These are phyloP conservation scores for Xylaria flabelliformis DNA, from an alignment of 495 filamentous ascomycete genomes.

Conservation along the genomic window DNA sequence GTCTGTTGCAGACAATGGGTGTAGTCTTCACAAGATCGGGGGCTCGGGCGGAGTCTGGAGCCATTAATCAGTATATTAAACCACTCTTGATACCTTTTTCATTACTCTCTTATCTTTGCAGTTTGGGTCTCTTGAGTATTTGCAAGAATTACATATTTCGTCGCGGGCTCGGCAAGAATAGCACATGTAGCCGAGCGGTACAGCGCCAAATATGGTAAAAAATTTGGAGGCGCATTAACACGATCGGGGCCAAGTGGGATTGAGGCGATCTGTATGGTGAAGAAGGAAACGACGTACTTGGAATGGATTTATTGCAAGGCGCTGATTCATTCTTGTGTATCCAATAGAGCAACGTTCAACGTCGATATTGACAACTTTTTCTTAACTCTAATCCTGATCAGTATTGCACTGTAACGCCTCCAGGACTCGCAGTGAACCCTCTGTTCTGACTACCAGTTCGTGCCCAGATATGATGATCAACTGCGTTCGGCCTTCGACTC, in stretches of 20 bases:
- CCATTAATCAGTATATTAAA: slow-evolving; percentile 30
- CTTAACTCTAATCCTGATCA: neutral
- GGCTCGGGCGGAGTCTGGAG: slow-evolving; percentile 24
- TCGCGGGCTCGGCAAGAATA: slow-evolving; percentile 21
- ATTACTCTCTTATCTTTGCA: slow-evolving; percentile 9
- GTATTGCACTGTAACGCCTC: neutral
- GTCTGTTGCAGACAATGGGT: slow-evolving; percentile 16
- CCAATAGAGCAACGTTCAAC: slow-evolving; percentile 38
- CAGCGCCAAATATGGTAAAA: slow-evolving; percentile 11
- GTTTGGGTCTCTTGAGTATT: neutral
- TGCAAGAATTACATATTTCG: slow-evolving; percentile 6
- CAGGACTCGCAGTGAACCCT: neutral
- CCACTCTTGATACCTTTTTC: slow-evolving; percentile 26
- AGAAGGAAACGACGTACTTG: slow-evolving; percentile 24
- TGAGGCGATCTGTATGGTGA: slow-evolving; percentile 12
- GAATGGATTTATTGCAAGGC: slow-evolving; percentile 29
- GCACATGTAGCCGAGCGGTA: neutral
- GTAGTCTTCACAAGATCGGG: slow-evolving; percentile 5
- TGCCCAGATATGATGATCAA: neutral
- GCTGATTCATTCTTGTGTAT: slow-evolving; percentile 37
- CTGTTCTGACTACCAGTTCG: no score
- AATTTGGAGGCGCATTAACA: slow-evolving; percentile 2
- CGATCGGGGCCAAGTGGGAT: slow-evolving; percentile 12
- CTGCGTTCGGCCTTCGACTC: neutral
- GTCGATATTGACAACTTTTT: slow-evolving; percentile 22